Evolutionary conservation across 2,329 filamentous ascomycete genomes (phyloP).

Genomic region (Leptographium radiaticola): DNA sequence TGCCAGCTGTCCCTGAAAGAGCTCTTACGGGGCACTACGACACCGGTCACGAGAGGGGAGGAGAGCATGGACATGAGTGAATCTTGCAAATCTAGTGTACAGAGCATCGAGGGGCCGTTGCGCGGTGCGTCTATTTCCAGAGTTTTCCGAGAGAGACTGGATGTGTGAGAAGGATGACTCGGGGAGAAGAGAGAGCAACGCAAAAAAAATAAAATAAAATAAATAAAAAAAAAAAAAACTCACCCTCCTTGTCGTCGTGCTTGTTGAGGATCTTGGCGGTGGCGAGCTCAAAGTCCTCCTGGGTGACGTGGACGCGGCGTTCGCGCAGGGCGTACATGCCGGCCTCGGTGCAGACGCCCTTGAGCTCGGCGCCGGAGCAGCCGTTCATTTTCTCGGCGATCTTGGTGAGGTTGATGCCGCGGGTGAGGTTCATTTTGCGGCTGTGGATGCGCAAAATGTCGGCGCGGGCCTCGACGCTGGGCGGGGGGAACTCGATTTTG

Average conservation of each 20-base stretch:
- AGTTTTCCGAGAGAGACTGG: conserved; percentile 59
- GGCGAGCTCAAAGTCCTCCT: conserved; percentile 96
- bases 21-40: too few relatives aligned
- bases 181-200: neutral
- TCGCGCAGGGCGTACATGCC: conserved; percentile 97
- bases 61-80: neutral
- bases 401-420: conserved; percentile 95
- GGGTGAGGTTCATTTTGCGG: conserved; percentile 94
- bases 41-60: neutral
- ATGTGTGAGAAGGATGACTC: too few relatives aligned
- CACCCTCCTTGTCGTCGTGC: conserved; percentile 89
- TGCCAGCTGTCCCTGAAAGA: too few relatives aligned
- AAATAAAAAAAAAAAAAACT: conserved; percentile 26
- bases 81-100: neutral
- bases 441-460: conserved; percentile 97
- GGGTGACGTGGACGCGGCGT: conserved; percentile 91
- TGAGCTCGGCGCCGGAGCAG: conserved; percentile 91
- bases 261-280: conserved; percentile 99
- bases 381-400: conserved; percentile 99
- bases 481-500: conserved; percentile 97
- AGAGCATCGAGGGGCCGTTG: neutral
- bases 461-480: conserved; percentile 88
- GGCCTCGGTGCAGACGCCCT: conserved; percentile 97
- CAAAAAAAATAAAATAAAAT: conserved; percentile 26
- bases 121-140: conserved; percentile 26